These are phyloP conservation scores for Adansonia digitata DNA, from an alignment of 345 rosid genomes.

Conservation along the genomic window DNA sequence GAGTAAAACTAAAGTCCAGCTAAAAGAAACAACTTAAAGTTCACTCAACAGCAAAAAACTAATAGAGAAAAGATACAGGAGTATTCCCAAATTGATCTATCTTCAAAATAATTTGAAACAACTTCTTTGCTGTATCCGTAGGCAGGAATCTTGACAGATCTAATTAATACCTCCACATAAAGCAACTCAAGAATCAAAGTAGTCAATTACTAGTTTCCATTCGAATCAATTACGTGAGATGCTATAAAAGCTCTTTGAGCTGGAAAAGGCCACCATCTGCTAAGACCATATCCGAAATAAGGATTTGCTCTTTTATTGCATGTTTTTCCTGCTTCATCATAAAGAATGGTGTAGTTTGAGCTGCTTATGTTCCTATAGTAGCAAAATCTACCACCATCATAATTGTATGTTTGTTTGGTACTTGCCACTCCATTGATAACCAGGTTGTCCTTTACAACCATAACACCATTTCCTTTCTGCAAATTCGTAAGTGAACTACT, in stretches of 20 bases:
- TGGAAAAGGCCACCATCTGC: constrained; percentile 15
- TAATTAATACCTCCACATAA: background rate
- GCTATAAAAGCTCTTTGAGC: constrained; percentile 19
- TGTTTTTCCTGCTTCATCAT: constrained; percentile 35
- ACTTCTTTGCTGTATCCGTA: constrained; percentile 12
- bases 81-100: background rate
- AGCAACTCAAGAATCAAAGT: background rate
- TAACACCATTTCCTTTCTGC: constrained; percentile 57
- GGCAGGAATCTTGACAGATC: background rate
- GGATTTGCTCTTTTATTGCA: constrained; percentile 19
- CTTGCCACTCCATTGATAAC: constrained; percentile 52
- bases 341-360: constrained; percentile 62
- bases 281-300: background rate
- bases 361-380: constrained; percentile 80
- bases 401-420: constrained; percentile 56
- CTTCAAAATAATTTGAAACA: background rate
- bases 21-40: background rate
- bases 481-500: constrained; percentile 39
- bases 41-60: background rate
- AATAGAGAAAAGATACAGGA: background rate
- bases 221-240: constrained; percentile 6
- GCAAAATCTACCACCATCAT: constrained; percentile 44
- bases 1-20: background rate
- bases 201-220: constrained; percentile 5
- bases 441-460: constrained; percentile 50